Conservation (phyloP, 257 asterid genomes). For the Nyctanthes arbortristis region DNA sequence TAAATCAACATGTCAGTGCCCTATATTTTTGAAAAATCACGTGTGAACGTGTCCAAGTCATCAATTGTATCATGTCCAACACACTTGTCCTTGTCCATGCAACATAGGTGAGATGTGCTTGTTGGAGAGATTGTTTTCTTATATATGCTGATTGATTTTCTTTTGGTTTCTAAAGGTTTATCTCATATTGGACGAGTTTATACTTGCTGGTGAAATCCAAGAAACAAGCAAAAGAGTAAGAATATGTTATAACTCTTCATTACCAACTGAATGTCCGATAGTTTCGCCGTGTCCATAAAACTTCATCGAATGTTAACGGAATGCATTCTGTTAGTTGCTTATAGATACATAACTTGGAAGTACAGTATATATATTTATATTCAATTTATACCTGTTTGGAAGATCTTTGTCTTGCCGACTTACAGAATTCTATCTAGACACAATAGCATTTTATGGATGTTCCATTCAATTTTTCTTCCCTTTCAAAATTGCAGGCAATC, state of each 20-base stretch:
- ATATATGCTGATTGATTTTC: conserved; percentile 20
- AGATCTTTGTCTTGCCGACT: background rate
- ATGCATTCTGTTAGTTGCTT: background rate
- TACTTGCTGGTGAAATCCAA: conserved; percentile 98
- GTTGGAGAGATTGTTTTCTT: too few relatives aligned
- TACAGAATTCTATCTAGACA: background rate
- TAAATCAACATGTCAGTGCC: too few relatives aligned
- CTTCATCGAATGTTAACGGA: background rate
- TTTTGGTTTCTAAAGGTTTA: conserved; percentile 57
- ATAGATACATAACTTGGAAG: background rate
- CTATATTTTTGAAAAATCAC: too few relatives aligned
- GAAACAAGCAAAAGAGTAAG: conserved; percentile 97
- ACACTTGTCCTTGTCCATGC: too few relatives aligned
- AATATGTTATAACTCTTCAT: background rate
- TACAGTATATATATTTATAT: background rate
- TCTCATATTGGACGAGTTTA: conserved; percentile 93
- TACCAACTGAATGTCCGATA: background rate
- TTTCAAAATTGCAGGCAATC: conserved; percentile 59
- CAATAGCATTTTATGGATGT: background rate
- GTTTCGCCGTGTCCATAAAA: background rate
- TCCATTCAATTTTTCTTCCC: background rate
- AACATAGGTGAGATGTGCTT: too few relatives aligned
- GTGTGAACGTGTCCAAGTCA: too few relatives aligned
- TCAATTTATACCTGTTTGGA: too few relatives aligned
- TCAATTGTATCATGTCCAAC: too few relatives aligned